Base-by-base conservation (phyloP, 768 basidiomycete species). In the Tulasnella sp. region DNA sequence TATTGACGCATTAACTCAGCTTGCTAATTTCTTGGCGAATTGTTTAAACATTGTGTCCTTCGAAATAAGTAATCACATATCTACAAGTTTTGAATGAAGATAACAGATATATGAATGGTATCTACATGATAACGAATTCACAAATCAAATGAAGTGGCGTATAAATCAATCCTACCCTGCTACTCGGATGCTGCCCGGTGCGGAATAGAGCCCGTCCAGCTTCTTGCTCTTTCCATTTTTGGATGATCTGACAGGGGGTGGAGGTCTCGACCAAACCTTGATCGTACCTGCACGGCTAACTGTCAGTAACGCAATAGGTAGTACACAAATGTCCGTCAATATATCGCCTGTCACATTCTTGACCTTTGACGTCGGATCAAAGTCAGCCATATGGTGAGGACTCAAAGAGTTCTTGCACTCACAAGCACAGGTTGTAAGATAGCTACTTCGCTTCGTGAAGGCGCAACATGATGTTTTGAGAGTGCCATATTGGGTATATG, bases 391-490 rank as follows among this genome's bases (percentile, higher is more conserved):
- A 31, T 40, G 20, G 25, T 10, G 27, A n/a, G 41, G 31, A 25
- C 1, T 41, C 37, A 70, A 33, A 13, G 16, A 8, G 9, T 7
- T 28, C 12, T 48, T 19, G 35, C 3, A 7, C 75, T 58, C 59
- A 90, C 88, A 56, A 93, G 66, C 33, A 93, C 88, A 20, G 92
- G 90, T 60, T 93, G 91, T 2, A 95, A 78, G 24, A 85, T 75
- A 4, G 90, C 82, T 8, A 93, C 80, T 58, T 95, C 92, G 56
- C 83, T 90, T 20, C 90, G 72, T 2, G 88, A 85, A 2, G 91
- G 92, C 3, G 93, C 86, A 22, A 86, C 78, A 58, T 96, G 93
- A 58, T 81, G 92, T 10, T 47, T 43, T 7, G 55, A 49, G 5
- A 53, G 51, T n/a, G 13, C 33, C 32, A 27, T 40, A 20, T 40